Evolutionary conservation across 495 filamentous ascomycete species (phyloP), one percentile per base, ranked within the genome.

Genomic region (Penicillium salamii): DNA sequence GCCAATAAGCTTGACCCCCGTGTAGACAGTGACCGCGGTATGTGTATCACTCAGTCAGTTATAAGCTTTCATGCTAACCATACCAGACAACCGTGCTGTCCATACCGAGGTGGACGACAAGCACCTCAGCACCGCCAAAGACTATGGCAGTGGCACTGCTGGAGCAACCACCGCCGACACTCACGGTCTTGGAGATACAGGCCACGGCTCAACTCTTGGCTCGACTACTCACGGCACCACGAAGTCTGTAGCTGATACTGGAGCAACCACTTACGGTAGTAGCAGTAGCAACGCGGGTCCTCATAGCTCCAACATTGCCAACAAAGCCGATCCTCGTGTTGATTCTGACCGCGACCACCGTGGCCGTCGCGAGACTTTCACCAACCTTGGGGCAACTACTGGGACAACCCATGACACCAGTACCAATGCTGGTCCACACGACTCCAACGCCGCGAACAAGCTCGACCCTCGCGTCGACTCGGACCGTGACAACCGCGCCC

Each of bases 1-100:
- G 57, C 56, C 29, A 78, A 77, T 50, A 75, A 75, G 61, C 50
- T 65, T 8, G 77, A 80, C 45, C 77, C 77, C 18, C 68, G 71
- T 33, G 71, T 78, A 3, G 75, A 79, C 43, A 67, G 67, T n/a
- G 69, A 76, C 46, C 45, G 20, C 4, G 58, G 65, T 51, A 47
- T 42, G 17, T 20, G 7, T 18, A 6, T 29, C 29, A 23, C 29
- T 12, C 20, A 9, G 7, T 26, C 13, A 29, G 17, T 21, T 13
- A 45, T 18, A 20, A 35, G 3, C 15, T 46, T 24, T 6, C 12
- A 21, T 31, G 20, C 26, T 48, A 1, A 48, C 36, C 13, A 12
- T 9, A 8, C 4, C 9, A 48, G 46, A 48, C 28, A 38, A 48
- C 46, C 46, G 46, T 13, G 46, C 46, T 48, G 36, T 12, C 8